Conservation (phyloP, 768 basidiomycete genomes). For the Peribolospora kevripleyi region DNA sequence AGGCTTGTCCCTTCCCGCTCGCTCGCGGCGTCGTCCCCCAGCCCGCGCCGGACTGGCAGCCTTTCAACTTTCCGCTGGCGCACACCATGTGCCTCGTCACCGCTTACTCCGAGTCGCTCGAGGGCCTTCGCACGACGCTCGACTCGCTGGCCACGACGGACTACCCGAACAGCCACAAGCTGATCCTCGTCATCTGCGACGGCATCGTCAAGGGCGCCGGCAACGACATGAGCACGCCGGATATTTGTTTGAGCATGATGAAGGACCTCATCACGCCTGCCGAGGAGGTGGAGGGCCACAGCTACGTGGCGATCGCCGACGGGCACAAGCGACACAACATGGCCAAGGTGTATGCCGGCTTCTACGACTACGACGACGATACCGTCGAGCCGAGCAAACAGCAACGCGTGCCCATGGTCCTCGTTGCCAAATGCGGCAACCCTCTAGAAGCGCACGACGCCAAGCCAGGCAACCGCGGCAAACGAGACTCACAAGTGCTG, state of each 20-base stretch:
- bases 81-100: slow-evolving; percentile 93
- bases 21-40: slow-evolving; percentile 63
- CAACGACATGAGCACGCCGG: slow-evolving; percentile 67
- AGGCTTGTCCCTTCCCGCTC: slow-evolving; percentile 78
- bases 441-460: slow-evolving; percentile 62
- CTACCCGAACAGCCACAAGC: slow-evolving; percentile 91
- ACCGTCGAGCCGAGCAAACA: slow-evolving; percentile 80
- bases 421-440: slow-evolving; percentile 90
- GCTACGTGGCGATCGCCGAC: slow-evolving; percentile 94
- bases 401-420: slow-evolving; percentile 81
- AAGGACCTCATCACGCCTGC: slow-evolving; percentile 62
- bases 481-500: slow-evolving; percentile 93
- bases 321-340: slow-evolving; percentile 99
- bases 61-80: slow-evolving; percentile 81
- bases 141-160: slow-evolving; percentile 96
- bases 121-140: slow-evolving; percentile 88
- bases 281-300: slow-evolving; percentile 71
- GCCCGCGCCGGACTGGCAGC: slow-evolving; percentile 70
- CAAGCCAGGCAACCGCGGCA: slow-evolving; percentile 95
- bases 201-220: slow-evolving; percentile 96
- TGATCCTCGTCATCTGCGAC: slow-evolving; percentile 85
- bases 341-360: slow-evolving; percentile 95
- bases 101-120: slow-evolving; percentile 89
- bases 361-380: slow-evolving; percentile 78
- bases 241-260: slow-evolving; percentile 92